Percentiles rank a stretch among this genome's conserved stretches.
Conservation (phyloP, 176 grass and related monocot genomes). For the Juncus inflexus region DNA sequence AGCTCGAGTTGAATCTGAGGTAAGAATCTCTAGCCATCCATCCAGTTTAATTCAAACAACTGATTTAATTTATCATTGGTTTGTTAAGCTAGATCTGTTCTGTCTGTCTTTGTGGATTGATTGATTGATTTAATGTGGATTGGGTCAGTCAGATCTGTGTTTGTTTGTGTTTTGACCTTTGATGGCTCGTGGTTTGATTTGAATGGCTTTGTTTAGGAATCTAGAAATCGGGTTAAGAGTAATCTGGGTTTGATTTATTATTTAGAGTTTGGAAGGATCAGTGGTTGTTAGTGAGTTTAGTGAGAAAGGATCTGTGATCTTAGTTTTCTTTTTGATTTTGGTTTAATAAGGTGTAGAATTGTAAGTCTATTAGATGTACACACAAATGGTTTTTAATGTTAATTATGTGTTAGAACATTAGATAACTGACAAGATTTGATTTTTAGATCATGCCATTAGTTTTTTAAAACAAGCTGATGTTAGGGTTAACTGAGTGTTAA, state of each 20-base stretch:
- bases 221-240: too few relatives aligned
- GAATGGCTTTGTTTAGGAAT: too few relatives aligned
- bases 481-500: too few relatives aligned
- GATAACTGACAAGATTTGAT: too few relatives aligned
- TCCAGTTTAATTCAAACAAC: neutral
- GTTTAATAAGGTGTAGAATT: too few relatives aligned
- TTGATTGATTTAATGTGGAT: neutral
- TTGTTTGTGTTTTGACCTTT: neutral
- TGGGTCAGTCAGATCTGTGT: constrained; percentile 5
- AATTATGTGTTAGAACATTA: too few relatives aligned
- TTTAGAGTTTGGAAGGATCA: constrained; percentile 10
- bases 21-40: neutral
- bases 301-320: neutral
- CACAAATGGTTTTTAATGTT: too few relatives aligned
- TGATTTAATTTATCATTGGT: neutral
- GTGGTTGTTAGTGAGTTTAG: neutral
- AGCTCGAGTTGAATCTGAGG: constrained; percentile 33
- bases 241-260: neutral
- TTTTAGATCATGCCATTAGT: too few relatives aligned
- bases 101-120: neutral
- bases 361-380: too few relatives aligned
- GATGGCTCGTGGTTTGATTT: too few relatives aligned
- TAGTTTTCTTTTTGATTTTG: too few relatives aligned
- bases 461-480: too few relatives aligned
- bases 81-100: neutral